phyloP scores from a whole-genome alignment of 179 eudicot species.

The Gypsophila paniculata region DNA sequence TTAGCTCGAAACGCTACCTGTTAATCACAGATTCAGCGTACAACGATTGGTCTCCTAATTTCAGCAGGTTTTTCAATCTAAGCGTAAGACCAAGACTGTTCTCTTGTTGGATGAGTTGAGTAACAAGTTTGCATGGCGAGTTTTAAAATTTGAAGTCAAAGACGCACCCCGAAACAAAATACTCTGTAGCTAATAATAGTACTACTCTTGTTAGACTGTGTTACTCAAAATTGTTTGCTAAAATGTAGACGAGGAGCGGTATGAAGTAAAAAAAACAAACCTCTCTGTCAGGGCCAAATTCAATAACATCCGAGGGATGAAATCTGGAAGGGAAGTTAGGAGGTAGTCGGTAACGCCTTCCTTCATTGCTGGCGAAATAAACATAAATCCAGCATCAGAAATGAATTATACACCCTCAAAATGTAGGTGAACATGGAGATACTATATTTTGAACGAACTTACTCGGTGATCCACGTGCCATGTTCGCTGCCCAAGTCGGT shows the following conservation, averaged over 20 bases:
- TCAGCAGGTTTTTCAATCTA: no score
- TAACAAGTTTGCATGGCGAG: no score
- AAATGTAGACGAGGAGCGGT: neutral
- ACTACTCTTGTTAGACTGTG: no score
- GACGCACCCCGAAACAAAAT: no score
- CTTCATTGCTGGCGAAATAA: constrained; percentile 59
- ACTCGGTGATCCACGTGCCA: constrained; percentile 86
- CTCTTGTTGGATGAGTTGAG: no score
- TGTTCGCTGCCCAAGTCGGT: constrained; percentile 76
- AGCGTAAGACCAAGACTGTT: no score
- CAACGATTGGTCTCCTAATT: no score
- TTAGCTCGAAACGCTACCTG: constrained; percentile 78
- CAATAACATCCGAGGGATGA: constrained; percentile 61
- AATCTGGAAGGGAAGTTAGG: constrained; percentile 72
- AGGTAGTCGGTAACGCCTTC: constrained; percentile 59
- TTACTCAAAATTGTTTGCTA: no score
- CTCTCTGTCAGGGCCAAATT: constrained; percentile 74
- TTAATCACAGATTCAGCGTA: neutral
- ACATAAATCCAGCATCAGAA: constrained; percentile 4
- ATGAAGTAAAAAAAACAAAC: constrained; percentile 26
- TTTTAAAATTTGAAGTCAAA: no score
- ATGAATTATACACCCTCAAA: neutral
- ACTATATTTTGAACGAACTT: constrained; percentile 24
- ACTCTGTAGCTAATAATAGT: no score
- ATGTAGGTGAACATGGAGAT: no score